Percentiles rank a stretch among this genome's conserved stretches.
Conservation (phyloP, 768 basidiomycete species). For the Termitomyces eurrhizus region DNA sequence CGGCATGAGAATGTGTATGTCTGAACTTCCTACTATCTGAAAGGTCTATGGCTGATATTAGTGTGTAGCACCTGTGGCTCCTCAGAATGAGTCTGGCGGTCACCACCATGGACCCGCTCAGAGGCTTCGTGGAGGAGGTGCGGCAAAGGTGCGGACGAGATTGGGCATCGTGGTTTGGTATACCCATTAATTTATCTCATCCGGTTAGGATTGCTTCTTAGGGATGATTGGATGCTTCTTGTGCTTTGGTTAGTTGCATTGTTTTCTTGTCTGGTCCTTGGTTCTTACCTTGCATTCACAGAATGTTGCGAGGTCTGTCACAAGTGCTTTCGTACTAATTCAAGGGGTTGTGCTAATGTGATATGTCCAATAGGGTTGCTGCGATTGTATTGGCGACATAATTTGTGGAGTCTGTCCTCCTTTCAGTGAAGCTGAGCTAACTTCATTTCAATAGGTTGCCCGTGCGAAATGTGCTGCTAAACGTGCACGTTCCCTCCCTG, state of each 20-base stretch:
- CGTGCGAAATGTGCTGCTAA: slow-evolving; percentile 76
- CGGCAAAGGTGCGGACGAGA: slow-evolving; percentile 46
- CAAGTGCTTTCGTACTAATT: not conserved
- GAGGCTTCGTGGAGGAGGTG: slow-evolving; percentile 70
- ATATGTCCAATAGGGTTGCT: slow-evolving; percentile 47
- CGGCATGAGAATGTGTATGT: slow-evolving; percentile 61
- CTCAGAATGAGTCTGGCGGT: slow-evolving; percentile 15
- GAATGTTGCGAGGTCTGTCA: slow-evolving; percentile 67
- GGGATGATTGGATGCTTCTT: slow-evolving; percentile 62
- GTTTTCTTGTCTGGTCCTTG: not conserved
- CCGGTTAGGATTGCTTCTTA: slow-evolving; percentile 60
- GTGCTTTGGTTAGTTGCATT: slow-evolving; percentile 55
- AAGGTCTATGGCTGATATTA: not conserved
- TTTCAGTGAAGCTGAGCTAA: not conserved
- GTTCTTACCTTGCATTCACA: slow-evolving; percentile 17
- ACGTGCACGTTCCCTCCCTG: slow-evolving; percentile 10
- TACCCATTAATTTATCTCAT: not conserved
- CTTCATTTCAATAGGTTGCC: slow-evolving; percentile 50
- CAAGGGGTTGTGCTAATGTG: not conserved
- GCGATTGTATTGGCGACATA: slow-evolving; percentile 68
- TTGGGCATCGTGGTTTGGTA: not conserved
- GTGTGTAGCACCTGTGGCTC: not conserved
- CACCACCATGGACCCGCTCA: slow-evolving; percentile 38
- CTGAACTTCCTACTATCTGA: not conserved
- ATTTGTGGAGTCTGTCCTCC: slow-evolving; percentile 38